Conservation (phyloP, 2,329 filamentous ascomycete species). For the Coleophoma eucalyptorum region DNA sequence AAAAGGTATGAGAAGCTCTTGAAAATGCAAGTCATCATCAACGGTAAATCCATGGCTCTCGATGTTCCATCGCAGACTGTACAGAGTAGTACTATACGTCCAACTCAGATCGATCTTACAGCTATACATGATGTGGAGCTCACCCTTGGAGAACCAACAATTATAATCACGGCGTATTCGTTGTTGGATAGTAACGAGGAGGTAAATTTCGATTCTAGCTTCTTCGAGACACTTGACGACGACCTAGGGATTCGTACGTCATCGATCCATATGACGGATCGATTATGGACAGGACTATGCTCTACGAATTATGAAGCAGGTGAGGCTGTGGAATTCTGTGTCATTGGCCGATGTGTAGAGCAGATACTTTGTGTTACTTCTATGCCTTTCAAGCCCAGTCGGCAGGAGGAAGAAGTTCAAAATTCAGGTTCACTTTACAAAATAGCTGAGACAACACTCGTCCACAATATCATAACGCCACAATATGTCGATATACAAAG, state of each 20-base stretch:
- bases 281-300: conserved; percentile 12
- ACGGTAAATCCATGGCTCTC: conserved; percentile 3
- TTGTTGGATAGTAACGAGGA: conserved; percentile 1
- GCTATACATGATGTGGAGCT: conserved; percentile 8
- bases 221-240: conserved; percentile 6
- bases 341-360: conserved; percentile 13
- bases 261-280: conserved; percentile 10
- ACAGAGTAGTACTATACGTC: conserved; percentile 4
- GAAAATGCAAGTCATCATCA: conserved; percentile 10
- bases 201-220: not conserved
- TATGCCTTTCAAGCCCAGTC: conserved; percentile 2
- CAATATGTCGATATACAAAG: conserved; percentile 13
- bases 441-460: not conserved
- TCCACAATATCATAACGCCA: conserved; percentile 11
- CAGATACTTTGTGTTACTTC: conserved; percentile 14
- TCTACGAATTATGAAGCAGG: conserved; percentile 11
- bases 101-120: conserved; percentile 6
- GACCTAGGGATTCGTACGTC: conserved; percentile 9
- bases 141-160: conserved; percentile 6
- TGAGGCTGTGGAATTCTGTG: conserved; percentile 12
- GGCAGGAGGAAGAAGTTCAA: too few species aligned
- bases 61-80: conserved; percentile 1
- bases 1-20: conserved; percentile 8
- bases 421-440: too few species aligned
- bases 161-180: conserved; percentile 10